Evolutionary conservation across 2,329 filamentous ascomycete genomes (phyloP), one percentile per base, ranked within the genome.

Genomic region (Hymenoscyphus fraxineus): DNA sequence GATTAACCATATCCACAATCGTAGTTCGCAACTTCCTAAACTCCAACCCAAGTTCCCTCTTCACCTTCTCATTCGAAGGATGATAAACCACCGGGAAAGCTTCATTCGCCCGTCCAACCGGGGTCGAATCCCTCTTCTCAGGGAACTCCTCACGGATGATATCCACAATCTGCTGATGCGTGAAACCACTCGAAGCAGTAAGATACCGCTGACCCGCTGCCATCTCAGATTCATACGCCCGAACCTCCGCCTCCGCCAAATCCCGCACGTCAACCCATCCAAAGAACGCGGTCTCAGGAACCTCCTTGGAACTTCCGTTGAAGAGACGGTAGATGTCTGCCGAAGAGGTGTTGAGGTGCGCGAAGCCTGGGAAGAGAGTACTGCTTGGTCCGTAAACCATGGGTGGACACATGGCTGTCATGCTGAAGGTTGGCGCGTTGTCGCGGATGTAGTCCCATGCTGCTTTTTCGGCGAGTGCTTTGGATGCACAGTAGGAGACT

Each of bases 271-370:
- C 81, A 2, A 88, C 84, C 75, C 82, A 89, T 0, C 80, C 82
- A 40, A 58, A 72, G 54, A 70, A 72, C 2, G 10, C 10, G 0
- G 85, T 88, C 0, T 84, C 78, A 0, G 83, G 79, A 9, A 89
- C 79, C 19, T 80, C 78, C 66, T 84, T 86, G 64, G 82, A 81
- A 19, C 63, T 69, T 1, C 89, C 89, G n/a, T 81, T 81, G n/a
- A 88, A 80, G 54, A 90, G 78, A 63, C 86, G 81, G n/a, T 85
- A 80, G 66, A 92, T 82, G 40, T 87, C 83, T 68, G 86, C 82
- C 72, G 91, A 91, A 6, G 88, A 90, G 0, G 88, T 90, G 77
- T 93, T 93, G 67, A 92, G 78, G 1, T 78, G 78, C 10, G 85
- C 82, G 1, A 90, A 79, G 27, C 79, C 82, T 64, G 84, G 80